Base-by-base conservation (phyloP, 179 eudicot species). In the Spinacia oleracea region DNA sequence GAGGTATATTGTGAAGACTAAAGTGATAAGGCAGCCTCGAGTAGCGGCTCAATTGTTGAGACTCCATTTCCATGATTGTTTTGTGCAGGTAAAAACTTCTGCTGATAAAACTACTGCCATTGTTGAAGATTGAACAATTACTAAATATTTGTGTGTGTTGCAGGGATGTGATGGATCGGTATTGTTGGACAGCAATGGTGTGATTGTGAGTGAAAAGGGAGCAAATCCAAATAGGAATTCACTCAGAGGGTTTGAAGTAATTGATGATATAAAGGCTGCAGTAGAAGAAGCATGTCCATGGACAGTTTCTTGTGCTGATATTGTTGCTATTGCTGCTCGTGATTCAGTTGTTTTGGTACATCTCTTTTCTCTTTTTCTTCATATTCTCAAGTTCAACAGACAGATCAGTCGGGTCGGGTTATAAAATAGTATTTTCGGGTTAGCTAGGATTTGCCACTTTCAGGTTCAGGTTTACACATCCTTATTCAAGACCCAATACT, bases 111-210 rank as follows among this genome's bases (percentile, higher is more conserved):
- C 60, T 42, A 4, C 48, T 21, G 42, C 34, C 32, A 32, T 25
- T 9, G 32, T 31, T 72, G 42, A 48, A 72, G 56, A 10, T 27
- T 18, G 12, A 71, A 59, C 29, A 9, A 53, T 72, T 43, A 6
- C 58, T 81, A 11, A 64, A 59, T 51, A 56, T 48, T 48, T 62
- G 59, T 15, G 32, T 58, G 48, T 29, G 45, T 20, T 14, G 0
- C 16, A 91, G 95, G 97, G 97, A 43, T 92, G 97, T 74, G 97
- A 92, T 76, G 93, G 87, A 69, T 92, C 97, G 31, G 87, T 92
- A 23, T 75, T 92, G 31, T 64, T 92, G 76, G 97, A 92, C 75
- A 77, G 65, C 77, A 67, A 70, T 34, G 91, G 70, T 55, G 88
- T 71, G 42, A 84, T 92, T 42, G 77, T 77, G 60, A 89, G 95